Base-by-base conservation (phyloP, 202 grass and related monocot genomes). In the Setaria viridis region DNA sequence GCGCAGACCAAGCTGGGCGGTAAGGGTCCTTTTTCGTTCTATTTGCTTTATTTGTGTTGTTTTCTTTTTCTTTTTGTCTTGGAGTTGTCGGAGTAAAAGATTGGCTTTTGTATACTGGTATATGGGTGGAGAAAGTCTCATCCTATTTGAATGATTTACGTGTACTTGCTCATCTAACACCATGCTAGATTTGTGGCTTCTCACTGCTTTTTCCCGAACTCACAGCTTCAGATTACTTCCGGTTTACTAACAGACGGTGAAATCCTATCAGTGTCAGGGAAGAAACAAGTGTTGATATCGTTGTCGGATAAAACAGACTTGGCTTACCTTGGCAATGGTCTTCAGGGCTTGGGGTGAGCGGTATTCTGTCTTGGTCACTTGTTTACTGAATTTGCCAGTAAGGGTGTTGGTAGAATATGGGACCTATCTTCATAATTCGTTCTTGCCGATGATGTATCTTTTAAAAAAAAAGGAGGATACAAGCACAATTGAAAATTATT, bases 271-370 rank as follows among this genome's bases (percentile, higher is more conserved):
- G 67, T 76, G 42, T 57, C 72, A 91, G 87, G 89, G 54, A 25
- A 64, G 29, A 98, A 93, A 70, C 93, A 93, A 87, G 93, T 90
- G 78, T 83, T 95, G 83, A 95, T 95, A 87, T 98, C 95, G 13
- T 78, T 98, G 56, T 95, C 90, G 0, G 88, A 95, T 84, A 95
- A 98, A 84, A 90, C 68, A 11, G 91, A 94, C 33, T 78, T 98
- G 82, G 76, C 82, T 80, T 78, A 87, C 57, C 89, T 98, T 87
- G 92, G 87, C 60, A 91, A 90, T 17, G 91, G 91, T 76, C 95
- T 98, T 82, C 91, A 93, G 81, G 77, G 76, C 21, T 87, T 98
- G 73, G 95, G 95, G 95, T 98, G 83, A 87, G 41, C 13, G 16
- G 29, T 25, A 21, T 83, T 43, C 39, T 47, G 21, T 13, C 53